Percentiles rank a stretch among this genome's conserved stretches.
Conservation (phyloP, 352 stramenopile genomes). For the Aphanomyces euteiches region DNA sequence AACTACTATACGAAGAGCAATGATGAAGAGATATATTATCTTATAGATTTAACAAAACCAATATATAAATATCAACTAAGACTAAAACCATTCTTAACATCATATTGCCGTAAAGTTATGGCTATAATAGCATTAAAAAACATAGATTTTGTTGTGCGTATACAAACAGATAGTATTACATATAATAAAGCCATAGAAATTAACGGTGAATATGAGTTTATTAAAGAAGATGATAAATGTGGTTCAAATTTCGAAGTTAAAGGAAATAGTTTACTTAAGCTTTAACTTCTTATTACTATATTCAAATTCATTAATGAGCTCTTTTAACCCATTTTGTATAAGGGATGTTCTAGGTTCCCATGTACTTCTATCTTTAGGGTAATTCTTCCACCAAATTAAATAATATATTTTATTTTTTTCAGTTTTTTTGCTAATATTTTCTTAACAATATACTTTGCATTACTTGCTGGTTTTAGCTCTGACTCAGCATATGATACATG, state of each 20-base stretch:
- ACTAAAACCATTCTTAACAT: neutral
- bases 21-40: neutral
- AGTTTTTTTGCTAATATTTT: neutral
- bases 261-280: neutral
- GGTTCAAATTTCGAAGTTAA: slow-evolving; percentile 4
- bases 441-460: slow-evolving; percentile 23
- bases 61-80: slow-evolving; percentile 15
- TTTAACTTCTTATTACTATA: slow-evolving; percentile 17
- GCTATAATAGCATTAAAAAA: slow-evolving; percentile 5
- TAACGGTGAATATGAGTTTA: slow-evolving; percentile 9
- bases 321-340: slow-evolving; percentile 1
- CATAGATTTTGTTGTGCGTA: neutral
- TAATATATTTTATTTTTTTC: slow-evolving; percentile 24
- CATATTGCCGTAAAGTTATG: too few relatives aligned
- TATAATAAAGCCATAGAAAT: slow-evolving; percentile 24
- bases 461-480: neutral
- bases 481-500: neutral
- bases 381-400: slow-evolving; percentile 20
- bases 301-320: slow-evolving; percentile 14
- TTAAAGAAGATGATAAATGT: slow-evolving; percentile 21
- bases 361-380: slow-evolving; percentile 7
- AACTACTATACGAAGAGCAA: neutral
- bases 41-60: slow-evolving; percentile 11
- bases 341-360: slow-evolving; percentile 9
- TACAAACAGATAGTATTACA: neutral